Conservation (phyloP, 1,284 basidiomycete species). For the Chiua sp. region DNA sequence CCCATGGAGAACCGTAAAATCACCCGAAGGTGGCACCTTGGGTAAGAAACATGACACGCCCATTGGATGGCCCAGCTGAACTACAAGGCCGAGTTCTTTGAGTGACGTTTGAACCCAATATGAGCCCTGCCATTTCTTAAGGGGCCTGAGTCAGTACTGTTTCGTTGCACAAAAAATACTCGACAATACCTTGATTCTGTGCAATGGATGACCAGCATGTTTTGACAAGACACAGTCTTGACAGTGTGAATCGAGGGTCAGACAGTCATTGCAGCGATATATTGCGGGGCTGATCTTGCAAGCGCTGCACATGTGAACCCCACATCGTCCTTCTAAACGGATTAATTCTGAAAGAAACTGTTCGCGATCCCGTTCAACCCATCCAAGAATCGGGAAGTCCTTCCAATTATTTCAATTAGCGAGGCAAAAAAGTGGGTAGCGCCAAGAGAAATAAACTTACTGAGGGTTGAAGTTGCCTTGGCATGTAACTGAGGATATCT, state of each 20-base stretch:
- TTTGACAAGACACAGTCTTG: neutral
- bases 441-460: too few relatives aligned
- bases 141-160: too few relatives aligned
- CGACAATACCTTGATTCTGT: neutral
- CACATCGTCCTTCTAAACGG: constrained; percentile 1
- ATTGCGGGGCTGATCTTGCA: constrained; percentile 1
- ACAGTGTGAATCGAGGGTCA: neutral
- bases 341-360: constrained; percentile 8
- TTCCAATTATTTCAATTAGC: neutral
- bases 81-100: neutral
- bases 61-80: constrained; percentile 3
- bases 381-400: neutral
- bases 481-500: too few relatives aligned
- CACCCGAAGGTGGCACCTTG: neutral
- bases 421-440: too few relatives aligned
- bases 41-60: neutral
- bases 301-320: neutral
- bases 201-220: neutral
- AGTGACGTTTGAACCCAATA: neutral
- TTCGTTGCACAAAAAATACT: too few relatives aligned
- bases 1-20: constrained; percentile 8
- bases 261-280: constrained; percentile 5
- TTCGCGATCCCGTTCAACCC: neutral
- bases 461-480: too few relatives aligned
- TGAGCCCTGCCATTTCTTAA: constrained; percentile 2